Evolutionary conservation across 345 rosid genomes (phyloP).

Genomic region (Aquilaria malaccensis): DNA sequence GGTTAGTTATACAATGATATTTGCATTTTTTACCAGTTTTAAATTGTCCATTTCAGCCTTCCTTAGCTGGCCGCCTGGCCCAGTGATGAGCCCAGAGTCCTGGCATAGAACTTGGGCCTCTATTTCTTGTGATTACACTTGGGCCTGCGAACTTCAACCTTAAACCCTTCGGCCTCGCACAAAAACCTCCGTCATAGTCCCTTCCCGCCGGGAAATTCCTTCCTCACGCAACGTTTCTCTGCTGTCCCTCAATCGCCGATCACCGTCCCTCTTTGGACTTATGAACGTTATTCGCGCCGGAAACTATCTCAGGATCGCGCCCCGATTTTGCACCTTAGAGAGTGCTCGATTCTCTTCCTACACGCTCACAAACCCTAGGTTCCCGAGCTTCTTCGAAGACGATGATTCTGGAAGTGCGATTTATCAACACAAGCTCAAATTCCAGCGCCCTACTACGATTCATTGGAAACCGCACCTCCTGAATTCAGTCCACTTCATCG

Average conservation of each 20-base stretch:
- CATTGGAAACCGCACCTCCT: constrained; percentile 17
- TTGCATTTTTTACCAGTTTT: too few species aligned
- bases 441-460: constrained; percentile 49
- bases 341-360: constrained; percentile 15
- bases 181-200: constrained; percentile 4
- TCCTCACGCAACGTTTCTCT: not conserved
- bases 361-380: constrained; percentile 14
- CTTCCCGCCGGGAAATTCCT: not conserved
- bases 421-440: constrained; percentile 40
- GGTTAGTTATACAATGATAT: too few species aligned
- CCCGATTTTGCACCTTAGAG: constrained; percentile 20
- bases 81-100: too few species aligned
- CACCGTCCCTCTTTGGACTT: constrained; percentile 1
- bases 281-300: constrained; percentile 35
- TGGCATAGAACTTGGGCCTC: too few species aligned
- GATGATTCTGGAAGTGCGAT: constrained; percentile 35
- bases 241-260: not conserved
- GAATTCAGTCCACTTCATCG: constrained; percentile 53
- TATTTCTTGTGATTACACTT: too few species aligned
- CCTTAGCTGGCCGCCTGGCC: too few species aligned
- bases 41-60: too few species aligned
- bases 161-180: not conserved
- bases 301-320: constrained; percentile 18
- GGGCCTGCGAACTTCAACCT: not conserved
- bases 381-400: constrained; percentile 24